Evolutionary conservation across 2,329 filamentous ascomycete species (phyloP), one percentile per base, ranked within the genome.

Genomic region (Trichoderma simmonsii): DNA sequence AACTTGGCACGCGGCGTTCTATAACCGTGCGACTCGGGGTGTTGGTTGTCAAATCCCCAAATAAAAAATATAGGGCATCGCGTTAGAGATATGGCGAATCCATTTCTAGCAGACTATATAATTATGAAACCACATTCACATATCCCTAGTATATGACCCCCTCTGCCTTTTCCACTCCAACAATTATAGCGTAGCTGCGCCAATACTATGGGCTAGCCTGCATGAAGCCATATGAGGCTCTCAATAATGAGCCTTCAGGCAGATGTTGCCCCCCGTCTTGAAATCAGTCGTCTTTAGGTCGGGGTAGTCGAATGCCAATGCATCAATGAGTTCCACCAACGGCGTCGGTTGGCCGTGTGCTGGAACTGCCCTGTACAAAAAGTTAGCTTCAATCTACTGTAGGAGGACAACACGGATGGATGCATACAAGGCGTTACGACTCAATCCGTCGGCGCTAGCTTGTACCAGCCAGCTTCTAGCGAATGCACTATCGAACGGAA

Each of bases 71-170:
- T 2, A 51, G 43, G 4, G 9, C 9, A 4, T 21, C 43, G 4
- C 2, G 8, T 51, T 51, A 51, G n/a, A 51, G 1, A n/a, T 6
- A 51, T 6, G 21, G 3, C 18, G 18, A 48, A 21, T 48, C 4
- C 8, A 6, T 51, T 51, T 51, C n/a, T 51, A 51, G 3, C n/a
- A n/a, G 7, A 15, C 15, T n/a, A 36, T 30, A 30, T 30, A 8
- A n/a, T n/a, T n/a, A n/a, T 12, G n/a, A 51, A 43, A n/a, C 6
- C 8, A 21, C 1, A 51, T 51, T 12, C n/a, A 51, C 1, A 0
- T 0, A 51, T 12, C 43, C 1, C 21, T n/a, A 12, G n/a, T 51
- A 9, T 21, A n/a, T 8, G 0, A n/a, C 2, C 18, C 7, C 3
- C 18, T 9, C 0, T 43, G 7, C 1, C 7, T 43, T 9, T 43